Conservation (phyloP, 164 flowering plant genomes). For the Vitis vinifera region ASM3070453v1 NC_081814.1:25715501-25716000, state of each 20-base stretch:
- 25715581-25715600: conserved; percentile 11
- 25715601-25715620: conserved; percentile 13
- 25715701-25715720: conserved; percentile 38
- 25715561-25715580: too few species aligned
- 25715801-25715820: conserved; percentile 44
- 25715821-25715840: conserved; percentile 19
- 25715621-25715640: conserved; percentile 22
- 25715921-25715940: conserved; percentile 14
- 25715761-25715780: conserved; percentile 26
- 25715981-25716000: conserved; percentile 16
- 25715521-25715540: too few species aligned
- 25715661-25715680: conserved; percentile 26
- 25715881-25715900: too few species aligned
- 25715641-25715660: conserved; percentile 41
- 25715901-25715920: neutral
- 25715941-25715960: conserved; percentile 1
- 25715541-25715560: too few species aligned
- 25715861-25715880: neutral
- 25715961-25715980: conserved; percentile 7
- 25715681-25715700: conserved; percentile 19
- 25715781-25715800: neutral
- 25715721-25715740: conserved; percentile 43
- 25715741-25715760: conserved; percentile 19
- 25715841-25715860: conserved; percentile 8
- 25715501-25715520: too few species aligned